Evolutionary conservation across 2,329 filamentous ascomycete genomes (phyloP), one percentile per base, ranked within the genome.

Genomic region (Talaromyces sp.): DNA sequence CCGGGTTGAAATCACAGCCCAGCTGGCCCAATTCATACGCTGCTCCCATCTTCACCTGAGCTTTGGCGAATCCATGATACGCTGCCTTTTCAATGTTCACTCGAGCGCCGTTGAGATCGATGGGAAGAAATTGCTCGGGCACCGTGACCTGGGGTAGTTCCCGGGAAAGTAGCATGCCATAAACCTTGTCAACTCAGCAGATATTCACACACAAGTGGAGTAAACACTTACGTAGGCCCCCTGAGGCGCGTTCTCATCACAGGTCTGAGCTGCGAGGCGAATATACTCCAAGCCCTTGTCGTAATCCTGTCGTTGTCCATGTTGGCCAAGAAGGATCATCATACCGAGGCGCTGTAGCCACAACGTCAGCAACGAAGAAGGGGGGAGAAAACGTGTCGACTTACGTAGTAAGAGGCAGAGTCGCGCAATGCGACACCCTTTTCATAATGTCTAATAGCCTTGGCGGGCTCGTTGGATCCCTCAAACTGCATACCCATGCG

Each of bases 401-500:
- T 65, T 73, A 82, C 79, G 64, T 89, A 89, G 72, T 87, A 89
- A 5, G 92, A 93, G 3, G 95, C 95, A 16, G 95, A 96, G 77
- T 99, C 95, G 28, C 88, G 87, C 67, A 88, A 81, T 56, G 87
- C 85, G 56, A 95, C 87, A 56, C 95, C 95, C 55, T 86, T 85
- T 66, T 92, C 87, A 76, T 98, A 99, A 75, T 98, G 93, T 70
- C 89, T 88, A 71, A 97, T 87, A 5, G 95, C 95, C 75, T 96
- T 97, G 65, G 88, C 84, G 63, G 92, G 89, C 71, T 99, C 94
- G 72, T 96, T 96, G 4, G 92, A 94, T 74, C 90, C 92, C 78
- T 99, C 95, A 73, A 93, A 98, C 61, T 97, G 89, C 94, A 98
- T 99, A 65, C 95, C 95, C 79, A 99, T 96, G 54, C 95, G 87